Conservation (phyloP, 1,284 basidiomycete genomes). For the Pterula multifida region DNA sequence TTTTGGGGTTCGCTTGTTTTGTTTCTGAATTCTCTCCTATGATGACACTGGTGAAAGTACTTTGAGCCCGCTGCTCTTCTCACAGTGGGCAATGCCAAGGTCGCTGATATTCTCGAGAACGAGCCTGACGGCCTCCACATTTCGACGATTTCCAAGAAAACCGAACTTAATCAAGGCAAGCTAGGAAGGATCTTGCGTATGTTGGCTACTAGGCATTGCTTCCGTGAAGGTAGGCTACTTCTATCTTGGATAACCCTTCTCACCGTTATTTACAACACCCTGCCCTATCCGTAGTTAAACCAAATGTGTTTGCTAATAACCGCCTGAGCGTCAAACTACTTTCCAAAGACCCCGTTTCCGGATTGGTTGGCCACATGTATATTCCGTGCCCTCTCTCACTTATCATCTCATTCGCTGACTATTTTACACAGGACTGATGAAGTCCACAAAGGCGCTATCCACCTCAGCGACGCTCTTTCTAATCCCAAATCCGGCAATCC, state of each 20-base stretch:
- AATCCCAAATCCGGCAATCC: background rate
- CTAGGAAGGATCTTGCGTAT: slow-evolving; percentile 21
- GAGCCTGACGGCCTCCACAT: slow-evolving; percentile 20
- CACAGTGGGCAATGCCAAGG: slow-evolving; percentile 7
- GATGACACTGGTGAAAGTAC: background rate
- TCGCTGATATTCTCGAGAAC: slow-evolving; percentile 17
- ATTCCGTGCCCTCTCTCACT: slow-evolving; percentile 11
- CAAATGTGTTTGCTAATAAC: slow-evolving; percentile 21
- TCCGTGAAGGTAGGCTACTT: slow-evolving; percentile 20
- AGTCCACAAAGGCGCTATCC: background rate
- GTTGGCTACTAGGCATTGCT: slow-evolving; percentile 23
- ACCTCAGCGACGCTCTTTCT: background rate
- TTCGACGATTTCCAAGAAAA: slow-evolving; percentile 15
- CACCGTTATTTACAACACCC: background rate
- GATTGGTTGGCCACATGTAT: slow-evolving; percentile 11
- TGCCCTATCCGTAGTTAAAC: background rate
- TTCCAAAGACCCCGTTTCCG: slow-evolving; percentile 13
- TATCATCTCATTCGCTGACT: background rate
- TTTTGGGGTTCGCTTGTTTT: background rate
- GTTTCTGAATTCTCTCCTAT: background rate
- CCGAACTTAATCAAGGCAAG: slow-evolving; percentile 17
- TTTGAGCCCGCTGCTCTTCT: background rate
- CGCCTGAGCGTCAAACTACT: slow-evolving; percentile 19
- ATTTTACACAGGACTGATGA: background rate
- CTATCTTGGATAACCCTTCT: slow-evolving; percentile 1